phyloP scores from a whole-genome alignment of 768 basidiomycete genomes.

The Trametes elegans region DNA sequence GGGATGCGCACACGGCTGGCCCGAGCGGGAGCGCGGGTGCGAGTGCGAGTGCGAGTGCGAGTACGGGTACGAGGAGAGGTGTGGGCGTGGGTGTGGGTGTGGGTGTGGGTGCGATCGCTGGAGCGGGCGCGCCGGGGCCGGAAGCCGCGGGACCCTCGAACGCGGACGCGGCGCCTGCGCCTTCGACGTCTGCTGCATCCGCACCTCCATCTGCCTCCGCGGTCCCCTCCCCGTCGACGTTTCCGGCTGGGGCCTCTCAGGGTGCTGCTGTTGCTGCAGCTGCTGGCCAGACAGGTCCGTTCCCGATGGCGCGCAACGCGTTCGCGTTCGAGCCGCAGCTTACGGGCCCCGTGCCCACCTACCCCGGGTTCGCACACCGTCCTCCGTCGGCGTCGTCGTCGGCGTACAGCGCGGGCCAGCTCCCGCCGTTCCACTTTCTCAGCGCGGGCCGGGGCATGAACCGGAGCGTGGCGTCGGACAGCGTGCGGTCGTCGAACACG shows the following conservation, averaged over 20 bases:
- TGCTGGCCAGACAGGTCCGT: slow-evolving; percentile 1
- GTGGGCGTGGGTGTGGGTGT: neutral
- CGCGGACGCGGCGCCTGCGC: slow-evolving; percentile 1
- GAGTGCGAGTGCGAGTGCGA: neutral
- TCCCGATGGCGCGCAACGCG: neutral
- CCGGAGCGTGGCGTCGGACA: slow-evolving; percentile 14
- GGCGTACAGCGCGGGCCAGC: neutral
- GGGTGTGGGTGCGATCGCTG: neutral
- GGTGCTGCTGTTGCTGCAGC: too few species aligned
- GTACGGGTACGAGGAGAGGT: neutral
- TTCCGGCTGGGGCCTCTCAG: too few species aligned
- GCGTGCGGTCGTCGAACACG: slow-evolving; percentile 17
- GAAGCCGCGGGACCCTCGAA: slow-evolving; percentile 10
- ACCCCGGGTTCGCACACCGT: slow-evolving; percentile 17
- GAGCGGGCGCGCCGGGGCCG: slow-evolving; percentile 9
- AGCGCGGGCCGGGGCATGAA: slow-evolving; percentile 1
- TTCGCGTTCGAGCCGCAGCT: slow-evolving; percentile 18
- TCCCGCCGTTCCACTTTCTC: neutral
- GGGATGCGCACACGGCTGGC: too few species aligned
- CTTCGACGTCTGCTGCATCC: neutral
- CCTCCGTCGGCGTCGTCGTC: slow-evolving; percentile 12
- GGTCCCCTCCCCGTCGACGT: too few species aligned
- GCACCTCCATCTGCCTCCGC: neutral
- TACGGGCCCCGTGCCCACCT: slow-evolving; percentile 15
- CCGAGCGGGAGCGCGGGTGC: neutral